Conservation (phyloP, 2,329 filamentous ascomycete species). For the Ceratocystis destructans region DNA sequence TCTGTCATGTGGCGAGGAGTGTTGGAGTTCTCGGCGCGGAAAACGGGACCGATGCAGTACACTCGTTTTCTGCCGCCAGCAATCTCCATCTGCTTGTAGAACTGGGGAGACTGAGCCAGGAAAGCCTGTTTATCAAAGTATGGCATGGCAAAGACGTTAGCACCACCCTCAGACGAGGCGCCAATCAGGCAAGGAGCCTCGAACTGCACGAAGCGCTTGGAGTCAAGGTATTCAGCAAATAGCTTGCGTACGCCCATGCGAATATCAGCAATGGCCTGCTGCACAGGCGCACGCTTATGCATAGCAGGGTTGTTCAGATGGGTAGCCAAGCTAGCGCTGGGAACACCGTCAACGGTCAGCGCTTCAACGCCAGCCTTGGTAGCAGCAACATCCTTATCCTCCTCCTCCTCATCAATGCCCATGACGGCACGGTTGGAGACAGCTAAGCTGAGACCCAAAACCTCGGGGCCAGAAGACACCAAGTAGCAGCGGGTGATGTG, state of each 20-base stretch:
- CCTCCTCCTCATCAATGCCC: constrained; percentile 46
- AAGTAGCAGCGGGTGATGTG: constrained; percentile 79
- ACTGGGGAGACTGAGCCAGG: constrained; percentile 68
- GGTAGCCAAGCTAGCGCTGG: constrained; percentile 68
- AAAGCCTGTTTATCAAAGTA: constrained; percentile 81
- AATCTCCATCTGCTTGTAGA: constrained; percentile 81
- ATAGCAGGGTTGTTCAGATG: constrained; percentile 85
- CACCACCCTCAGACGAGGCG: constrained; percentile 81
- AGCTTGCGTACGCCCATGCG: constrained; percentile 49
- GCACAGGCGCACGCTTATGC: constrained; percentile 81
- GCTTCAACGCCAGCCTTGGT: constrained; percentile 31
- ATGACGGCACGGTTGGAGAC: constrained; percentile 41
- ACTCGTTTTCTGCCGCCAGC: constrained; percentile 65
- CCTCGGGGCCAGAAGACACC: constrained; percentile 48
- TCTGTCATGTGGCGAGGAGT: constrained; percentile 76
- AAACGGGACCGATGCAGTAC: constrained; percentile 67
- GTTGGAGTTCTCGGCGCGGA: constrained; percentile 76
- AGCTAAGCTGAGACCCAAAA: constrained; percentile 44
- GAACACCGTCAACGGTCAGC: constrained; percentile 34
- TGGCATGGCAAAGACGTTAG: constrained; percentile 76
- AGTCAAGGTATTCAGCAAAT: constrained; percentile 66
- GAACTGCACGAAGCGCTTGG: constrained; percentile 64
- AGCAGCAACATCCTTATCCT: constrained; percentile 23
- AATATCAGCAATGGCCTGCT: constrained; percentile 58
- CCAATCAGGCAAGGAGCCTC: constrained; percentile 83